Base-by-base conservation (phyloP, 306 rosid species). In the Senna tora region DNA sequence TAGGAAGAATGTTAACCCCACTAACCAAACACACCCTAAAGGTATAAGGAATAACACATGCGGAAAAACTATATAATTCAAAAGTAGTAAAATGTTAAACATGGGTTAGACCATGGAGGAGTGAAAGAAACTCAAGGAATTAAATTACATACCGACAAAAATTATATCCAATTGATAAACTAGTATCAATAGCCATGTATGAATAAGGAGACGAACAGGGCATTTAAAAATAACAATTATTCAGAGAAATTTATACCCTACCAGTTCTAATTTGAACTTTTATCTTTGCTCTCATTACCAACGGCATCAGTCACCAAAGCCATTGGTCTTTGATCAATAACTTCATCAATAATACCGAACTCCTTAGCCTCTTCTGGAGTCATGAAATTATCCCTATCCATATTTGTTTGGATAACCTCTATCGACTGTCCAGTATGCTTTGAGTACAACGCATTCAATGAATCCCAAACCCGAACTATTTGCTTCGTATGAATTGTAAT, bases 331-430 rank as follows among this genome's bases (percentile, higher is more conserved):
- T 91, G 82, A 81, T 88, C 96, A 68, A 94, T 94, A 53, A 94
- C 97, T 80, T 94, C 97, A 51, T 94, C 99, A 9, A 94, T 94
- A 65, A 94, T 61, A 47, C 99, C 99, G 60, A 91, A 94, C 53
- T 84, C 93, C 83, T 86, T 91, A 9, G 97, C 99, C 84, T 94
- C 99, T 68, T 81, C 74, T 0, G 97, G 85, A 57, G 89, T 85
- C 97, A 94, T 94, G 21, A 94, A 94, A 68, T 85, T 70, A 79
- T 94, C 99, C 70, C 96, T 81, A 51, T 94, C 97, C 97, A 94
- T 94, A 62, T 94, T 85, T 82, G 84, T 84, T 76, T 91, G 80
- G 54, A 94, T 70, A 21, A 78, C 17, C 8, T 91, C 95, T 22
- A 89, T 8, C 0, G 88, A 0, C 65, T 94, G 92, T 51, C 96